Base-by-base conservation (phyloP, 2,329 filamentous ascomycete species). In the Claviceps spartinae region DNA sequence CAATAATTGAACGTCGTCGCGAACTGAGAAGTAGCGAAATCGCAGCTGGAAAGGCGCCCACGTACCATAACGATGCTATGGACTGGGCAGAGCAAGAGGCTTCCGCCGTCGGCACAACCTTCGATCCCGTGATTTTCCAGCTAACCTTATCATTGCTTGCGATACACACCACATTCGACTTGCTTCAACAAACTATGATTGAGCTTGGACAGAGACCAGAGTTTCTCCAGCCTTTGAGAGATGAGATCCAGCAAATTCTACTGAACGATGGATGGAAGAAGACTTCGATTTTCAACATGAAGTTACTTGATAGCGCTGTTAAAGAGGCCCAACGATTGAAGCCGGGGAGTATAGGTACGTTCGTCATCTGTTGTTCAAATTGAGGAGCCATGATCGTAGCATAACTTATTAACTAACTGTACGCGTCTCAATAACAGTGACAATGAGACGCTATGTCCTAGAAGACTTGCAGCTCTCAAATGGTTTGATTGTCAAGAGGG, bases 61-160 rank as follows among this genome's bases (percentile, higher is more conserved):
- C 76, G 38, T 49, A 45, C 26, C 54, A 48, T 36, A 55, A 57
- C 26, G 76, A 79, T 62, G 75, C 74, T 53, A 63, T 81, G 37
- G 76, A 72, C 9, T 81, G 78, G 78, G 67, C 71, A 52, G 76
- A 79, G 53, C 65, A 67, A 20, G 76, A 80, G 53, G 65, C 67
- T n/a, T 66, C 68, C 44, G 74, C 74, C 7, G 52, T 54, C 1
- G 50, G 55, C 7, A n/a, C 47, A 26, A 6, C 7, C 1, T 54
- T 56, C 4, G 54, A 63, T 22, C 49, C 55, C 2, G 56, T 53
- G 13, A 40, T 46, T 3, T 47, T 51, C 0, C 61, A 63, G 36
- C 46, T 63, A 1, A 14, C 18, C 1, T 60, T 65, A 20, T 66
- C 68, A 0, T 70, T 77, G 43, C 76, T 75, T 1, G 72, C 74